Percentiles rank a stretch among this genome's conserved stretches.
Evolutionary conservation across 345 rosid species (phyloP).

Genomic region (Lepidium sativum): DNA sequence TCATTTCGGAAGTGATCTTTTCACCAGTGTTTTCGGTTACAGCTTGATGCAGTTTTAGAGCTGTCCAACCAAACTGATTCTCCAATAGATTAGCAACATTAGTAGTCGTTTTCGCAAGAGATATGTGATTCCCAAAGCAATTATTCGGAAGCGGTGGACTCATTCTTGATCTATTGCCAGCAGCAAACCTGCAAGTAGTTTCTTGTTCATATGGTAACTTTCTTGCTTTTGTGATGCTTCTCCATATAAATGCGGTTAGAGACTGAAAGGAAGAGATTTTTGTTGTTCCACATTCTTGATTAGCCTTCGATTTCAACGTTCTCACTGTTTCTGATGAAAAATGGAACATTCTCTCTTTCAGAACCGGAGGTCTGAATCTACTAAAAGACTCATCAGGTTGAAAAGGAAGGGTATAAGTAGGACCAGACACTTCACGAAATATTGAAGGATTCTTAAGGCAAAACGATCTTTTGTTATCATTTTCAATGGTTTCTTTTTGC

Average conservation of each 20-base stretch:
- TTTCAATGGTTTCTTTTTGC: too few species aligned
- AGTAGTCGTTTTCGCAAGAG: constrained; percentile 18
- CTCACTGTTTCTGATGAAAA: constrained; percentile 48
- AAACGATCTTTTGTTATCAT: too few species aligned
- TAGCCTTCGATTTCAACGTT: constrained; percentile 46
- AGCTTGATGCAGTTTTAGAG: constrained; percentile 45
- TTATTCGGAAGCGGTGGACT: neutral
- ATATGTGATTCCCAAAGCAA: constrained; percentile 36
- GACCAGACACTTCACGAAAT: constrained; percentile 2
- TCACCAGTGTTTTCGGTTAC: constrained; percentile 34
- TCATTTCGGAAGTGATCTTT: constrained; percentile 17
- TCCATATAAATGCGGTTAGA: constrained; percentile 47
- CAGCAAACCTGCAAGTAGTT: constrained; percentile 42
- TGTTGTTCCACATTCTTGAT: constrained; percentile 36
- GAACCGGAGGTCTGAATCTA: constrained; percentile 27
- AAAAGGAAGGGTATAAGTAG: constrained; percentile 39
- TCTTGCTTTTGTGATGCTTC: constrained; percentile 47
- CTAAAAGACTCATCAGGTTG: constrained; percentile 28
- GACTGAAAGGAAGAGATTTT: constrained; percentile 66
- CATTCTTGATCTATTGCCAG: constrained; percentile 42
- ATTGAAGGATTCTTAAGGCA: too few species aligned
- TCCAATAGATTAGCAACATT: constrained; percentile 38
- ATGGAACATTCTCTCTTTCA: constrained; percentile 52
- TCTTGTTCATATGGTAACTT: constrained; percentile 22
- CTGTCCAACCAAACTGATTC: constrained; percentile 52